Percentiles rank a stretch among this genome's conserved stretches.
Conservation (phyloP, 2,329 filamentous ascomycete genomes). For the Phialophora chinensis region DNA sequence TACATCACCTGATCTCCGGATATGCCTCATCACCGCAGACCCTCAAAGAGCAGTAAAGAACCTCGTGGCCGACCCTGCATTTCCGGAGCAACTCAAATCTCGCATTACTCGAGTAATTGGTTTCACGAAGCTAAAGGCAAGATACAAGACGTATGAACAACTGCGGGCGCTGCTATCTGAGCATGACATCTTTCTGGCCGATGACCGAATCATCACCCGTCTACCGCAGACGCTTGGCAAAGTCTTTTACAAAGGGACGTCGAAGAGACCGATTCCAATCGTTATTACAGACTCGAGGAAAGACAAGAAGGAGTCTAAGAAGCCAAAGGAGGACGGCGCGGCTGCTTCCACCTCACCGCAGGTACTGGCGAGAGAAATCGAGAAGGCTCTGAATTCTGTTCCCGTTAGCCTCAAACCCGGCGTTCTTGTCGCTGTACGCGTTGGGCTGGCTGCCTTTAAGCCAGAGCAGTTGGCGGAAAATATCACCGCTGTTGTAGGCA, state of each 20-base stretch:
- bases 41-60: constrained; percentile 90
- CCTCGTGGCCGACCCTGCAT: constrained; percentile 74
- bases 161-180: constrained; percentile 81
- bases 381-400: constrained; percentile 76
- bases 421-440: constrained; percentile 78
- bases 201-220: constrained; percentile 77
- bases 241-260: constrained; percentile 83
- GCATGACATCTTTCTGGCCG: constrained; percentile 92
- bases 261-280: constrained; percentile 87
- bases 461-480: constrained; percentile 81
- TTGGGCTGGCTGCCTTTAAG: constrained; percentile 77
- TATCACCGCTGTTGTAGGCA: constrained; percentile 71
- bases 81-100: constrained; percentile 69
- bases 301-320: constrained; percentile 59
- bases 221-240: constrained; percentile 84
- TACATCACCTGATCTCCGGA: constrained; percentile 66
- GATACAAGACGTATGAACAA: constrained; percentile 87
- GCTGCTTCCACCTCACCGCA: constrained; percentile 62
- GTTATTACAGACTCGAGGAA: constrained; percentile 68
- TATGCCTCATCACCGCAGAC: constrained; percentile 86
- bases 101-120: constrained; percentile 80
- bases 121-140: constrained; percentile 81
- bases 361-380: constrained; percentile 79
- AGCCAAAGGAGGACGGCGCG: constrained; percentile 51
- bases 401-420: constrained; percentile 80